phyloP scores from a whole-genome alignment of 768 basidiomycete genomes.

The Pulveroboletus sp. region DNA sequence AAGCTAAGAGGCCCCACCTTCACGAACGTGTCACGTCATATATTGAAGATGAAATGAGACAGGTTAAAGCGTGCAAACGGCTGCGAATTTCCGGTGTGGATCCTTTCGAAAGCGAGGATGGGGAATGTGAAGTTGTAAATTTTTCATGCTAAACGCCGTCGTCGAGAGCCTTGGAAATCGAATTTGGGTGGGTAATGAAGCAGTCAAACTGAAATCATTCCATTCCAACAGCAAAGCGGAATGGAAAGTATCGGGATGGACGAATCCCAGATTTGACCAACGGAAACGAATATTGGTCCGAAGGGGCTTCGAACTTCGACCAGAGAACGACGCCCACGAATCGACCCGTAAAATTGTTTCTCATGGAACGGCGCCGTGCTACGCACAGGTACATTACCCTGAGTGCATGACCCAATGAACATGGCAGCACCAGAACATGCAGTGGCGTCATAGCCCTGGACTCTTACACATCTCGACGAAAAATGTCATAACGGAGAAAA shows the following conservation, averaged over 20 bases:
- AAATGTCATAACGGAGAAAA: slow-evolving; percentile 13
- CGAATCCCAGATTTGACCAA: slow-evolving; percentile 1
- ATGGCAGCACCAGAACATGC: slow-evolving; percentile 17
- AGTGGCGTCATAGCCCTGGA: slow-evolving; percentile 22
- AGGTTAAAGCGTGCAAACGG: slow-evolving; percentile 14
- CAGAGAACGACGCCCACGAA: neutral
- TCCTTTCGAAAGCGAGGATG: slow-evolving; percentile 6
- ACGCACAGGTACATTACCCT: slow-evolving; percentile 23
- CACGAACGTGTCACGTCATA: slow-evolving; percentile 1
- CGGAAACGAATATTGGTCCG: neutral
- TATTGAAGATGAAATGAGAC: slow-evolving; percentile 16
- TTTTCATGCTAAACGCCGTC: slow-evolving; percentile 20
- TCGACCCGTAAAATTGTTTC: slow-evolving; percentile 12
- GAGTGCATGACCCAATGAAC: slow-evolving; percentile 9
- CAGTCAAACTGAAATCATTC: slow-evolving; percentile 8
- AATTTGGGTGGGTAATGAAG: slow-evolving; percentile 4
- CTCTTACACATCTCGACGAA: slow-evolving; percentile 2
- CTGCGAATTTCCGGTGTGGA: slow-evolving; percentile 12
- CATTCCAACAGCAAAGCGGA: neutral
- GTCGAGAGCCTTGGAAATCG: neutral
- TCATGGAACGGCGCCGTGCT: slow-evolving; percentile 14
- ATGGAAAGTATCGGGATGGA: slow-evolving; percentile 7
- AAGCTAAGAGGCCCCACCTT: slow-evolving; percentile 1
- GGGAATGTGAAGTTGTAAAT: neutral
- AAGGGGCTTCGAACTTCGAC: neutral